These are phyloP conservation scores for Scheffersomyces parashehatae DNA, from an alignment of 1,139 yeast genomes.

Conservation along the genomic window DNA sequence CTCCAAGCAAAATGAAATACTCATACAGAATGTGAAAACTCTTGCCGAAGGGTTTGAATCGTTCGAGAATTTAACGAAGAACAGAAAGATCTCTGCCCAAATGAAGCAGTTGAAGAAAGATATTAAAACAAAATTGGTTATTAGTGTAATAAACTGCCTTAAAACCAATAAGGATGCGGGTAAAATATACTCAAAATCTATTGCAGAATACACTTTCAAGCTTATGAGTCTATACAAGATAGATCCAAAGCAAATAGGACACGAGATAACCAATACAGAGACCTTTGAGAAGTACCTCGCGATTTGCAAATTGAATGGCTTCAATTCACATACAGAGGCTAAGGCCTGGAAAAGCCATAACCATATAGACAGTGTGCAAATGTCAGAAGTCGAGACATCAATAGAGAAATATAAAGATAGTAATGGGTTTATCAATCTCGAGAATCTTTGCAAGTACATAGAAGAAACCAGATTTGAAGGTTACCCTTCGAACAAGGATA, in stretches of 20 bases:
- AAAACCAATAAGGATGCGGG: neutral
- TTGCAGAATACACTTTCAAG: neutral
- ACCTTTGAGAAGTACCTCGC: neutral
- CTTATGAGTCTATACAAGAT: neutral
- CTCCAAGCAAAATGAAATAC: conserved; percentile 4
- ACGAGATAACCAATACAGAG: neutral
- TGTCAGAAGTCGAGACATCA: conserved; percentile 1
- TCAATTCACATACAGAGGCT: too few species aligned
- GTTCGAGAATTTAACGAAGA: neutral
- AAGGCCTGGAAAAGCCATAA: too few species aligned
- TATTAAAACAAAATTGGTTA: conserved; percentile 3
- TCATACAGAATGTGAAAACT: conserved; percentile 13
- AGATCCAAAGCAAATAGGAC: neutral
- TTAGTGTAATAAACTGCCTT: conserved; percentile 3
- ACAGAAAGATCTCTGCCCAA: neutral
- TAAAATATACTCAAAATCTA: neutral
- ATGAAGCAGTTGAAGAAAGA: neutral
- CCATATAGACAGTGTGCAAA: too few species aligned
- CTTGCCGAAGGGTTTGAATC: conserved; percentile 12
- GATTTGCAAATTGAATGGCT: neutral
- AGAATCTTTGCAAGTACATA: conserved; percentile 23
- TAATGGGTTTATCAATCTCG: conserved; percentile 20
- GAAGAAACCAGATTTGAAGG: conserved; percentile 13
- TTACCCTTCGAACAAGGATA: conserved; percentile 2
- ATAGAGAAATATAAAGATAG: conserved; percentile 17